Base-by-base conservation (phyloP, 495 filamentous ascomycete species). In the Neurospora terricola region DNA sequence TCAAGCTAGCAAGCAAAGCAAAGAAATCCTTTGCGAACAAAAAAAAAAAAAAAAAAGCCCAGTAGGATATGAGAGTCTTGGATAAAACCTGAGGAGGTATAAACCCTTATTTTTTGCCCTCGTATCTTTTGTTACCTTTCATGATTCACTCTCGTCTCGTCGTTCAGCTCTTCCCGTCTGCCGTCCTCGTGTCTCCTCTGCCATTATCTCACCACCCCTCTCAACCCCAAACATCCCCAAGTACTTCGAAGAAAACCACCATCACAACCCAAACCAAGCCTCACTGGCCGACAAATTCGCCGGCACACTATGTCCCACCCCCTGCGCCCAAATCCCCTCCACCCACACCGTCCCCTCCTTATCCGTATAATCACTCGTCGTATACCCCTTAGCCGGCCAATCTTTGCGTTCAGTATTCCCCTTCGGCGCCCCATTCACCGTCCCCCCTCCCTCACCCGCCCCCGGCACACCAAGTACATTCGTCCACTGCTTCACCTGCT, bases 401-500 rank as follows among this genome's bases (percentile, higher is more conserved):
- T 84, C 82, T 69, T 76, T 73, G n/a, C 78, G 42, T 9, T 77
- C 78, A 48, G 71, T 76, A 1, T 77, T 80, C 18, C 81, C 78
- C 38, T 77, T 79, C 74, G 79, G 74, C 40, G 40, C 40, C 40
- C 39, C 16, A 42, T 42, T 42, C 5, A 18, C 14, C 40, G 6
- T 42, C 40, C 40, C 5, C 14, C 40, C 16, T 7, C 40, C 5
- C 2, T 18, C n/a, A n/a, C n/a, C 40, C 5, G 0, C 16, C 5
- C 14, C 40, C 59, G 70, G 73, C 2, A 82, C 77, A 10, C 83
- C 82, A 59, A 85, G 80, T 3, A 89, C 85, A 38, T 81, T 84
- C 3, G 84, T 84, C 86, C 86, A 87, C 78, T 86, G 83, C 80
- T 87, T 85, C 73, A 87, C 81, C 69, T 78, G 76, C 78, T 88